Evolutionary conservation across 768 basidiomycete species (phyloP).

Genomic region (Pulveroboletus sp.): DNA sequence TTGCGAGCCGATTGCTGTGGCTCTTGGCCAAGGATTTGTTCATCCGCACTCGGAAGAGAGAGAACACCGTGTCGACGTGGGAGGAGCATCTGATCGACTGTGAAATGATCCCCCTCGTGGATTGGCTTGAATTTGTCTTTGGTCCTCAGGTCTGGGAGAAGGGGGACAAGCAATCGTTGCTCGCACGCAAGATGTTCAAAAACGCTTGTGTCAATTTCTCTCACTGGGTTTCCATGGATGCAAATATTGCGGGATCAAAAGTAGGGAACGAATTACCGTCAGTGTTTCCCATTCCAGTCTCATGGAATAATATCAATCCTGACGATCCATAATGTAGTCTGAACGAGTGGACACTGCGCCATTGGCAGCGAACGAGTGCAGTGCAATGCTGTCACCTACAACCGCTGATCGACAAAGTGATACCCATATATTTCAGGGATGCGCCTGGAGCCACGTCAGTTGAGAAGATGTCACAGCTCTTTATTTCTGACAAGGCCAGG

Average conservation of each 20-base stretch:
- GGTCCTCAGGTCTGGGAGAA: background rate
- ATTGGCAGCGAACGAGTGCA: constrained; percentile 9
- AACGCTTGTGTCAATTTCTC: constrained; percentile 7
- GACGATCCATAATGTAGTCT: background rate
- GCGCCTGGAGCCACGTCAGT: background rate
- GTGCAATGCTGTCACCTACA: constrained; percentile 11
- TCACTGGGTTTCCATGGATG: constrained; percentile 7
- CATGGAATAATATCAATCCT: too few relatives aligned
- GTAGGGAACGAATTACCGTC: too few relatives aligned
- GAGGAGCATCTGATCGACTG: background rate
- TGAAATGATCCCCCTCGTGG: background rate
- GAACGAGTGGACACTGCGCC: constrained; percentile 7
- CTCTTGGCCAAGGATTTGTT: constrained; percentile 1
- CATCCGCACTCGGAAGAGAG: background rate
- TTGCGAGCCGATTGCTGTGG: too few relatives aligned
- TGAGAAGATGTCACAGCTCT: constrained; percentile 10
- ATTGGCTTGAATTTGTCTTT: constrained; percentile 5
- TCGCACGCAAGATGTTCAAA: background rate
- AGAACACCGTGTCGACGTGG: background rate
- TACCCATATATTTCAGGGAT: constrained; percentile 9
- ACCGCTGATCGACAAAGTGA: constrained; percentile 9
- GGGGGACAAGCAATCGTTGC: too few relatives aligned
- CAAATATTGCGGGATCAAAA: background rate
- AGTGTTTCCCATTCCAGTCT: too few relatives aligned
- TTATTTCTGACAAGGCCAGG: constrained; percentile 18